Conservation (phyloP, 768 basidiomycete genomes). For the Pleurotus djamor region DNA sequence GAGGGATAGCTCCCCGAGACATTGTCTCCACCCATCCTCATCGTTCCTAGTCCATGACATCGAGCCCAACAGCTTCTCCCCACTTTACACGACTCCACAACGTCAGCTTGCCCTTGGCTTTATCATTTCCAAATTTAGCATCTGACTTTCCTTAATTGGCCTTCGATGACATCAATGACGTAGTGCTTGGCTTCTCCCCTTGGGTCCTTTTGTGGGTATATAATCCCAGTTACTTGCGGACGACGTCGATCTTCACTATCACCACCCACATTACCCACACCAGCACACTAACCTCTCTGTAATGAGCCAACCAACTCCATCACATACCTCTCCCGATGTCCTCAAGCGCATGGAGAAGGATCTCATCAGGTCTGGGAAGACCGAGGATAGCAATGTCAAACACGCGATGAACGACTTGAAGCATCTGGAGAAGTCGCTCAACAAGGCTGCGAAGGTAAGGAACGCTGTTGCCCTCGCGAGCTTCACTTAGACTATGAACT, state of each 20-base stretch:
- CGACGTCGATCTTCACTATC: neutral
- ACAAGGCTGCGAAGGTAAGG: neutral
- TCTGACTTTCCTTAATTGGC: neutral
- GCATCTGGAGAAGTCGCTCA: neutral
- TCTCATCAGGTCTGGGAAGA: neutral
- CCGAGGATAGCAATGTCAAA: constrained; percentile 1
- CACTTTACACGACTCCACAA: neutral
- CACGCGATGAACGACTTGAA: neutral
- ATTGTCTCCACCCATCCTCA: too few relatives aligned
- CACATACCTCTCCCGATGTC: constrained; percentile 1
- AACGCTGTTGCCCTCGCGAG: too few relatives aligned
- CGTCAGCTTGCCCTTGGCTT: neutral
- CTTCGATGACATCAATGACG: neutral
- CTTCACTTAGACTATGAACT: neutral
- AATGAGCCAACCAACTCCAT: neutral
- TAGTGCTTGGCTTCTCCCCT: neutral
- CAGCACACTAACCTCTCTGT: neutral
- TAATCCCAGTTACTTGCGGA: neutral
- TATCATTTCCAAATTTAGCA: neutral
- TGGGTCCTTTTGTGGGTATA: neutral
- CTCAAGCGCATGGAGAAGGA: constrained; percentile 7
- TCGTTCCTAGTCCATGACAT: too few relatives aligned
- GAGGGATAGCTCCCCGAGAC: too few relatives aligned
- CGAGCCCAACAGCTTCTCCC: too few relatives aligned
- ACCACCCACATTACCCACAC: neutral